Evolutionary conservation across 768 basidiomycete species (phyloP).

Genomic region (Tulasnella sp.): DNA sequence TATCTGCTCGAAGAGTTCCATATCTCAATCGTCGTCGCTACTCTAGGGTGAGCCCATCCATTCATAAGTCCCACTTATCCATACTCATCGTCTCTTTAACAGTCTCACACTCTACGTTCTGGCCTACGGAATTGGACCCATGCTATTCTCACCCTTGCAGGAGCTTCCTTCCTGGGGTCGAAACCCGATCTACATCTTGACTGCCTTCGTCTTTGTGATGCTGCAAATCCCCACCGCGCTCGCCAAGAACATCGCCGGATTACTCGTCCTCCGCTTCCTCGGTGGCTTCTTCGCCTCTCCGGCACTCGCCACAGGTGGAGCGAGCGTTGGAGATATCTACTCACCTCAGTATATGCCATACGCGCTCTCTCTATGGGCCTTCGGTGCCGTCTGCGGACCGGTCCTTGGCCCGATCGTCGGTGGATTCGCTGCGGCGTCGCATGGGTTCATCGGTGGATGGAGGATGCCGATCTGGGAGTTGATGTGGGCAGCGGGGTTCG

Average conservation of each 20-base stretch:
- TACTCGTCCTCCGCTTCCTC: conserved; percentile 25
- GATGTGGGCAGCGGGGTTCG: conserved; percentile 20
- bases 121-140: conserved; percentile 25
- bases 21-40: conserved; percentile 10
- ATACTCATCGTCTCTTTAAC: too few relatives aligned
- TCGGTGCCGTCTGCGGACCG: conserved; percentile 21
- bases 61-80: too few relatives aligned
- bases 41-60: too few relatives aligned
- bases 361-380: conserved; percentile 19
- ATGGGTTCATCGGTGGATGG: conserved; percentile 15
- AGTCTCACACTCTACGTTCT: conserved; percentile 15
- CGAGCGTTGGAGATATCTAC: conserved; percentile 24
- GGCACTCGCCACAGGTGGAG: conserved; percentile 21
- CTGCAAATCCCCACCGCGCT: conserved; percentile 29
- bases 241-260: conserved; percentile 27
- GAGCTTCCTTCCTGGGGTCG: conserved; percentile 32
- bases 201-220: conserved; percentile 25
- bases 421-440: too few relatives aligned
- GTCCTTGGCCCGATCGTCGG: conserved; percentile 22
- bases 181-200: conserved; percentile 28
- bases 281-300: conserved; percentile 21
- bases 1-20: conserved; percentile 14
- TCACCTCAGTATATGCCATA: conserved; percentile 21
- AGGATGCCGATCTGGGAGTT: conserved; percentile 24
- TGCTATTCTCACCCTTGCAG: conserved; percentile 25